phyloP scores from a whole-genome alignment of 2,329 filamentous ascomycete species.

The Simplicillium aogashimaense region DNA sequence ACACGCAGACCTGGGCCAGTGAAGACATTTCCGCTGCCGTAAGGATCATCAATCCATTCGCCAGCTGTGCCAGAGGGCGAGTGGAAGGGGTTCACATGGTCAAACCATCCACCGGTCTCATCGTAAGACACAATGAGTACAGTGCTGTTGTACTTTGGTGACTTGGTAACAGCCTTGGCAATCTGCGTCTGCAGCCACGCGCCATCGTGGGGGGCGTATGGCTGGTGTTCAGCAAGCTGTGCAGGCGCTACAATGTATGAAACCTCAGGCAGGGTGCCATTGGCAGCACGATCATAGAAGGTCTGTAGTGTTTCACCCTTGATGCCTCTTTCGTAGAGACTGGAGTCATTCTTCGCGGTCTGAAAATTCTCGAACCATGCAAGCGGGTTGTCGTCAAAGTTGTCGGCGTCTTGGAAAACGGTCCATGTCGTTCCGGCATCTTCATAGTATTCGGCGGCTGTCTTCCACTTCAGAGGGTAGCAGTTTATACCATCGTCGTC shows the following conservation, averaged over 20 bases:
- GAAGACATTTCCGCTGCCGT: slow-evolving; percentile 26
- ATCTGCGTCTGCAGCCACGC: slow-evolving; percentile 44
- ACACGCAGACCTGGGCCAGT: slow-evolving; percentile 31
- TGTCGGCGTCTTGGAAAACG: slow-evolving; percentile 37
- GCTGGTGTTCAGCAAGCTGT: slow-evolving; percentile 43
- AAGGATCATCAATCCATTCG: slow-evolving; percentile 39
- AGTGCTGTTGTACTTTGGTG: slow-evolving; percentile 37
- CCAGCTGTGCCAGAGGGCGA: slow-evolving; percentile 36
- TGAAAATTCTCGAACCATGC: slow-evolving; percentile 45
- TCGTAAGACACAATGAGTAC: slow-evolving; percentile 32
- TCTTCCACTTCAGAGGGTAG: slow-evolving; percentile 45
- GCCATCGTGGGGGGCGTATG: slow-evolving; percentile 41
- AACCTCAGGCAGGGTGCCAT: slow-evolving; percentile 39
- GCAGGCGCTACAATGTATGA: slow-evolving; percentile 40
- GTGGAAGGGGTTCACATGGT: slow-evolving; percentile 41
- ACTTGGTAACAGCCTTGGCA: slow-evolving; percentile 37
- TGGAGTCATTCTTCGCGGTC: slow-evolving; percentile 26
- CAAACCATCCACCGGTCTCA: slow-evolving; percentile 45
- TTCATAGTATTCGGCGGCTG: slow-evolving; percentile 37
- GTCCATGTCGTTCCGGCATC: slow-evolving; percentile 38
- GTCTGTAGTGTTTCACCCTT: slow-evolving; percentile 34
- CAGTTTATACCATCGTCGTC: slow-evolving; percentile 34
- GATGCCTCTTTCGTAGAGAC: slow-evolving; percentile 34
- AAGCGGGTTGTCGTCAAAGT: slow-evolving; percentile 43
- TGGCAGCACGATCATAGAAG: slow-evolving; percentile 38